Percentiles rank a stretch among this genome's conserved stretches.
These are phyloP conservation scores for Lolium multiflorum DNA, from an alignment of 176 grass and related monocot genomes.

Conservation along the genomic window DNA sequence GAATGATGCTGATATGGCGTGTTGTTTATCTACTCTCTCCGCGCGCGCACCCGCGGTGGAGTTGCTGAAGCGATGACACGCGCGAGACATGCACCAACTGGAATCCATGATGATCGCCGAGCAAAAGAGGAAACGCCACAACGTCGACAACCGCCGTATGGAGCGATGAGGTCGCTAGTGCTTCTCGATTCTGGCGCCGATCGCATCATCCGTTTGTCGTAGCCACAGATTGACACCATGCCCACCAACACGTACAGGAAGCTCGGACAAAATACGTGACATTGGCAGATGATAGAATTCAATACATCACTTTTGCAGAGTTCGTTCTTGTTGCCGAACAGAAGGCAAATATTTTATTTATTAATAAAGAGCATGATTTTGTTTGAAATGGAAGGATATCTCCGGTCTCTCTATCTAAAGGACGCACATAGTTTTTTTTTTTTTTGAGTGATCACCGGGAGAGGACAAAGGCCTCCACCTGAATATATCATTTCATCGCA, in stretches of 20 bases:
- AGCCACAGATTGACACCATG: not conserved
- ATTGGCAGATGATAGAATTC: not conserved
- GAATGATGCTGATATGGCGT: not conserved
- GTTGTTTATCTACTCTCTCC: not conserved
- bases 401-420: too few species aligned
- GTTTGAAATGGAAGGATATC: too few species aligned
- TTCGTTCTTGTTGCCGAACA: not conserved
- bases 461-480: too few species aligned
- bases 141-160: conserved; percentile 1
- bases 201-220: not conserved
- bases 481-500: too few species aligned
- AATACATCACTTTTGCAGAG: not conserved
- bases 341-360: too few species aligned
- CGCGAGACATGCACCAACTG: conserved; percentile 39
- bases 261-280: not conserved
- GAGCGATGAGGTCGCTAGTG: conserved; percentile 4
- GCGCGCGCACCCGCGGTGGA: not conserved
- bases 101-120: conserved; percentile 33
- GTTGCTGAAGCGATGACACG: conserved; percentile 23
- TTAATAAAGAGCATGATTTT: too few species aligned
- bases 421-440: too few species aligned
- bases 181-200: conserved; percentile 26
- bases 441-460: too few species aligned
- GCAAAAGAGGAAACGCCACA: conserved; percentile 9
- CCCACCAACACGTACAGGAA: not conserved